phyloP scores from a whole-genome alignment of 2,329 filamentous ascomycete genomes.

The Arthroderma sp. region DNA sequence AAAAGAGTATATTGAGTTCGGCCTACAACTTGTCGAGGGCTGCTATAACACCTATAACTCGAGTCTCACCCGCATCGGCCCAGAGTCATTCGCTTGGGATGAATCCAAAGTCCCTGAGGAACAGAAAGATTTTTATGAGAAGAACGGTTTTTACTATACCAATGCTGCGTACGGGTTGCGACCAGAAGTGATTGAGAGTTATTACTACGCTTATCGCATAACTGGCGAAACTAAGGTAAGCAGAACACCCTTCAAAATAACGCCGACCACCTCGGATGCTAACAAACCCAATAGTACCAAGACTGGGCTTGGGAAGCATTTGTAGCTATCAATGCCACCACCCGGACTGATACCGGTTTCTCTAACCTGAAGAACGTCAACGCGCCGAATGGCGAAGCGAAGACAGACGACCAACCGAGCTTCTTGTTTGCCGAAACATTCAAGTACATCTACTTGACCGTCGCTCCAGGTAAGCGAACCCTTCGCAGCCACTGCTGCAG shows the following conservation, averaged over 20 bases:
- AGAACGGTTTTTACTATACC: slow-evolving; percentile 59
- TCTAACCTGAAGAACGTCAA: slow-evolving; percentile 55
- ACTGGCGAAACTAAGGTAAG: slow-evolving; percentile 52
- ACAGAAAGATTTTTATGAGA: slow-evolving; percentile 48
- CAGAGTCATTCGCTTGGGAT: slow-evolving; percentile 56
- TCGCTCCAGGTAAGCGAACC: slow-evolving; percentile 25
- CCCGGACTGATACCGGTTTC: slow-evolving; percentile 53
- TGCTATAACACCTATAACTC: slow-evolving; percentile 61
- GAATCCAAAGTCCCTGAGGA: slow-evolving; percentile 35
- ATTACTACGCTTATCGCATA: slow-evolving; percentile 75
- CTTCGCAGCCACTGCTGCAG: background rate
- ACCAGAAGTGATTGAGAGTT: slow-evolving; percentile 70
- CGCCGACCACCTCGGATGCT: background rate
- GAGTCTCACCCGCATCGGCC: slow-evolving; percentile 62
- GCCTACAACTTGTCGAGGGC: slow-evolving; percentile 55
- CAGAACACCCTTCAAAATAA: background rate
- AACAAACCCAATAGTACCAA: slow-evolving; percentile 43
- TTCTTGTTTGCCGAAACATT: slow-evolving; percentile 81
- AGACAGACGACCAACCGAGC: slow-evolving; percentile 63
- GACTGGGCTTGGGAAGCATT: slow-evolving; percentile 78
- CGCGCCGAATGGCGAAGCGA: slow-evolving; percentile 44
- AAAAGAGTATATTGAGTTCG: slow-evolving; percentile 58
- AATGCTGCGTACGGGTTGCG: slow-evolving; percentile 52
- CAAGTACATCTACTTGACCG: slow-evolving; percentile 70
- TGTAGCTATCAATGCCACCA: slow-evolving; percentile 50